These are phyloP conservation scores for Dothideomycetes sp. DNA, from an alignment of 2,329 filamentous ascomycete species.

Conservation along the genomic window DNA sequence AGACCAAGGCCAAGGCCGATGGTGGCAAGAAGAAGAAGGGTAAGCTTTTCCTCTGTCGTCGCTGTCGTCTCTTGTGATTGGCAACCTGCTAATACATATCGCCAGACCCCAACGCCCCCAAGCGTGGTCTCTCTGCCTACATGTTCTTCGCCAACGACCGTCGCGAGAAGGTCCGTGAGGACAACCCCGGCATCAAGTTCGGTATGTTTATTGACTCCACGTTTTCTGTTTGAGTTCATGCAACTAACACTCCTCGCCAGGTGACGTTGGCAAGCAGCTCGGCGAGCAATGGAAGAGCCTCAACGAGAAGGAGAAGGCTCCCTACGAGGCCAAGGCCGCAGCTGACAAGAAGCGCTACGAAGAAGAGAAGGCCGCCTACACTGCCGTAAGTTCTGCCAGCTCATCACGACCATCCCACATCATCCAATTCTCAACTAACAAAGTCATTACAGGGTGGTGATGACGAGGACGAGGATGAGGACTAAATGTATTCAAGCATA, in stretches of 20 bases:
- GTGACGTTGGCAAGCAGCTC: conserved; percentile 94
- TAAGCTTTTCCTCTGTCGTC: conserved; percentile 24
- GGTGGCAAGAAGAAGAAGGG: conserved; percentile 64
- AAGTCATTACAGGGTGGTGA: conserved; percentile 17
- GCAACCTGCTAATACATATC: not conserved
- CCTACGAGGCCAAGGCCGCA: conserved; percentile 94
- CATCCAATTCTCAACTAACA: conserved; percentile 6
- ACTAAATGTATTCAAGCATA: conserved; percentile 14
- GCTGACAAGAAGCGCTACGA: conserved; percentile 99
- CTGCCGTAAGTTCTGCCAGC: conserved; percentile 47
- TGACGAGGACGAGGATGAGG: conserved; percentile 27
- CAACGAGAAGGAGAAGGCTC: conserved; percentile 80
- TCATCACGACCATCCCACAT: not conserved
- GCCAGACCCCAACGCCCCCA: conserved; percentile 89
- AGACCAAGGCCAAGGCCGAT: conserved; percentile 39
- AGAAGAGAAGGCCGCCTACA: conserved; percentile 91
- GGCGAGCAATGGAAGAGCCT: conserved; percentile 98
- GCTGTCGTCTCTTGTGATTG: conserved; percentile 4
- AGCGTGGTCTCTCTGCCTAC: conserved; percentile 98
- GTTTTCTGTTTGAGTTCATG: not conserved
- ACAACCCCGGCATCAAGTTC: conserved; percentile 96
- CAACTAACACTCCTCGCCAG: conserved; percentile 31
- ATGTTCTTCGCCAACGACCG: conserved; percentile 99
- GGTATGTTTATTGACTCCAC: conserved; percentile 42
- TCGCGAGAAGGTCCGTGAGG: conserved; percentile 93